Percentiles rank a stretch among this genome's conserved stretches.
These are phyloP conservation scores for Chlorella sorokiniana DNA, from an alignment of 139 green algal genomes.

Conservation along the genomic window DNA sequence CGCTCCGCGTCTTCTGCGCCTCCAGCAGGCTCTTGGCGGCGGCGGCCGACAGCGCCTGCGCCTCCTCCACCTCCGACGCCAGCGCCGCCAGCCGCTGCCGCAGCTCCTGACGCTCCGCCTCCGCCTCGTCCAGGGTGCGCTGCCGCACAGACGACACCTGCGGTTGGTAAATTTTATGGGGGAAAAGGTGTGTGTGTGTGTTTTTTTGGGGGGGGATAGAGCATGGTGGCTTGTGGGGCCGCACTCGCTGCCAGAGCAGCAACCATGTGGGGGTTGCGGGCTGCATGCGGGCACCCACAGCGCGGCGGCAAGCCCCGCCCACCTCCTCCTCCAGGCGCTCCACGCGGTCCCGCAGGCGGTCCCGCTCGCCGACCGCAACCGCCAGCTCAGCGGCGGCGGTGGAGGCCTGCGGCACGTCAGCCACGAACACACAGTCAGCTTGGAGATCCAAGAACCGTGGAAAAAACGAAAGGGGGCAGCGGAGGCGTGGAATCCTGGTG, in stretches of 20 bases:
- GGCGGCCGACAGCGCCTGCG: neutral
- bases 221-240: neutral
- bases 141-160: neutral
- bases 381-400: neutral
- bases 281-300: neutral
- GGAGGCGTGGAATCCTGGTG: too few relatives aligned
- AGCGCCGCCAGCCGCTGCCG: neutral
- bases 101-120: neutral
- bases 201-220: neutral
- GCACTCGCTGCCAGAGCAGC: too few relatives aligned
- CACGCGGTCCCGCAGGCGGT: neutral
- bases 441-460: neutral
- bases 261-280: too few relatives aligned
- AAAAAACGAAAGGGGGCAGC: too few relatives aligned
- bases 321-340: neutral
- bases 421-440: neutral
- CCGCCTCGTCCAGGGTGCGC: neutral
- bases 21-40: neutral
- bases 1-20: neutral
- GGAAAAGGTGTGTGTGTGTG: neutral
- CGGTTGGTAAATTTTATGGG: neutral
- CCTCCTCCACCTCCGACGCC: neutral
- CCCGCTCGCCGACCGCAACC: neutral
- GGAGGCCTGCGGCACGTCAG: neutral
- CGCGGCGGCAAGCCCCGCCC: neutral